A percentile compares a stretch with the other conserved stretches of the same genome.
Conservation (phyloP, 2,329 filamentous ascomycete species). For the Fusarium praegraminearum region DNA sequence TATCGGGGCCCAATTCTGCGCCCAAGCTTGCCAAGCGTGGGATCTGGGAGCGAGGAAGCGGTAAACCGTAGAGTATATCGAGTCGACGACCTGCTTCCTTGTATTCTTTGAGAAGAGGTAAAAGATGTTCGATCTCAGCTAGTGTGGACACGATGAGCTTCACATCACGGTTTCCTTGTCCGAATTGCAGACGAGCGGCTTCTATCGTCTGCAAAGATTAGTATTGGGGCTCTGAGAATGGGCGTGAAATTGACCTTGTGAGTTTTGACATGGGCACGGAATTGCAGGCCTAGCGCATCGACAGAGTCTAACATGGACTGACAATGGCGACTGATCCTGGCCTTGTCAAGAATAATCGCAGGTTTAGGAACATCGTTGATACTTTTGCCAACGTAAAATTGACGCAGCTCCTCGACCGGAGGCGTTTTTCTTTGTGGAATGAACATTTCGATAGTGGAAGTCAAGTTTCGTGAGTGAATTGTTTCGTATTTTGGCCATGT, state of each 20-base stretch:
- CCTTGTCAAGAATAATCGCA: conserved; percentile 66
- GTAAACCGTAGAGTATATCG: conserved; percentile 70
- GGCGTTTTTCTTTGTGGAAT: conserved; percentile 40
- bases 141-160: conserved; percentile 72
- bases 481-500: too few relatives aligned
- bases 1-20: conserved; percentile 57
- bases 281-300: conserved; percentile 62
- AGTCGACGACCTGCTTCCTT: conserved; percentile 29
- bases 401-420: conserved; percentile 20
- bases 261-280: conserved; percentile 74
- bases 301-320: conserved; percentile 66
- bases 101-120: conserved; percentile 62
- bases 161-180: conserved; percentile 53
- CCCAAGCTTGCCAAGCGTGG: conserved; percentile 62
- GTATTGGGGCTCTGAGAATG: fast-evolving
- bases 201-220: conserved; percentile 61
- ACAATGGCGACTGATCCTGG: conserved; percentile 67
- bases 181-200: conserved; percentile 66
- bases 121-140: conserved; percentile 67
- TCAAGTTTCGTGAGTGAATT: too few relatives aligned
- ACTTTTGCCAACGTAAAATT: conserved; percentile 47
- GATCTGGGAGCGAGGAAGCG: conserved; percentile 66
- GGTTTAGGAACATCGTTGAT: conserved; percentile 62
- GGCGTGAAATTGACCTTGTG: conserved; percentile 63
- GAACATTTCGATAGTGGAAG: conserved; percentile 14